A percentile compares a stretch with the other conserved stretches of the same genome.
phyloP scores from a whole-genome alignment of 208 protist genomes.

The Trypanosoma avium region DNA sequence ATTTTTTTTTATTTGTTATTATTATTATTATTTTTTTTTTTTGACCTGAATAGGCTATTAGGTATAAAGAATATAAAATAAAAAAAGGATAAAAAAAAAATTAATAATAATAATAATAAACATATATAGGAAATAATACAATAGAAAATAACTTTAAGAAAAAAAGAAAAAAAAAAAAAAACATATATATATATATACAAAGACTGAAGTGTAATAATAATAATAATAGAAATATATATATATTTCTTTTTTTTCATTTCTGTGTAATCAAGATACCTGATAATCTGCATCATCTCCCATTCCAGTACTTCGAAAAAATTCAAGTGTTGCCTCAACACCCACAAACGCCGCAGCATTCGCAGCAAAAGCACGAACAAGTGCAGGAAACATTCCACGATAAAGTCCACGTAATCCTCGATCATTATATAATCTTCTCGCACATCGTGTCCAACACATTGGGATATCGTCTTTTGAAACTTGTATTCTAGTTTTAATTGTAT shows the following conservation, averaged over 20 bases:
- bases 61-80: background rate
- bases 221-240: background rate
- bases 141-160: background rate
- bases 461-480: conserved; percentile 39
- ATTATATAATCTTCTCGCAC: conserved; percentile 20
- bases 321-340: conserved; percentile 26
- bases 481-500: conserved; percentile 88
- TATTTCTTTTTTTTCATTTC: background rate
- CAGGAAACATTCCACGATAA: conserved; percentile 23
- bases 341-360: conserved; percentile 27
- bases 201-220: background rate
- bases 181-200: background rate
- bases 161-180: background rate
- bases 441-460: conserved; percentile 18
- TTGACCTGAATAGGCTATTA: background rate
- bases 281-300: conserved; percentile 5
- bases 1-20: background rate
- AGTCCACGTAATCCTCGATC: conserved; percentile 17
- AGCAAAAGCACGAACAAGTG: conserved; percentile 27
- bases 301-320: conserved; percentile 20
- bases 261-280: background rate
- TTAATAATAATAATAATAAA: conserved; percentile 1
- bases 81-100: background rate
- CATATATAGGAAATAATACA: background rate
- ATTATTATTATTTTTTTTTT: background rate